Evolutionary conservation across 345 rosid genomes (phyloP), one percentile per base, ranked within the genome.

Genomic region (Ricinus communis): DNA sequence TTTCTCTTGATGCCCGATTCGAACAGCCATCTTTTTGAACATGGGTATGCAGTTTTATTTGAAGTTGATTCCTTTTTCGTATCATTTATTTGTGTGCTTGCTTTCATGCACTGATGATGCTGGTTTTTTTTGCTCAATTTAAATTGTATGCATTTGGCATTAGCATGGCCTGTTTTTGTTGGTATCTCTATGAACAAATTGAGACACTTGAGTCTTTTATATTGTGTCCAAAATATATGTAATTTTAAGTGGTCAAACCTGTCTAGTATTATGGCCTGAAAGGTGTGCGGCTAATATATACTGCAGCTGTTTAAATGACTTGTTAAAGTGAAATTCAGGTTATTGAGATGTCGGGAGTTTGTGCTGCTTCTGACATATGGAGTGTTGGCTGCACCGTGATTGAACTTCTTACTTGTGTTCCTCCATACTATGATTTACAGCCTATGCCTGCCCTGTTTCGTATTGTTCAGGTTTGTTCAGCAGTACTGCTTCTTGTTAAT

Each of bases 311-410:
- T 30, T 68, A 46, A 46, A 56, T 15, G 49, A 25, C 46, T 57
- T 68, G 60, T 45, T 72, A 43, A 74, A 49, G 73, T 65, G 54
- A 68, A 55, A 53, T 83, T 66, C 89, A 96, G 99, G 99, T 93
- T 75, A 96, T 96, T 83, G 98, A 93, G 84, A 89, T 96, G 98
- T 89, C 98, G 0, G 99, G 99, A 65, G 99, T 96, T 85, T 96
- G 97, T 82, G 97, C 99, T 64, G 97, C 98, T 60, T 96, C 99
- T 50, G 99, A 96, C 79, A 96, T 96, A 73, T 95, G 98, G 99
- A 91, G 99, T 76, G 99, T 96, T 79, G 99, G 99, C 72, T 96
- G 99, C 79, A 96, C 99, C 16, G 99, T 96, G 77, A 89, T 96
- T 47, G 99, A 96, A 77, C 98, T 96, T 70, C 90, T 96, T 53